Percentiles rank a stretch among this genome's conserved stretches.
Evolutionary conservation across 2,329 filamentous ascomycete genomes (phyloP).

Genomic region (Venturia oleaginea): DNA sequence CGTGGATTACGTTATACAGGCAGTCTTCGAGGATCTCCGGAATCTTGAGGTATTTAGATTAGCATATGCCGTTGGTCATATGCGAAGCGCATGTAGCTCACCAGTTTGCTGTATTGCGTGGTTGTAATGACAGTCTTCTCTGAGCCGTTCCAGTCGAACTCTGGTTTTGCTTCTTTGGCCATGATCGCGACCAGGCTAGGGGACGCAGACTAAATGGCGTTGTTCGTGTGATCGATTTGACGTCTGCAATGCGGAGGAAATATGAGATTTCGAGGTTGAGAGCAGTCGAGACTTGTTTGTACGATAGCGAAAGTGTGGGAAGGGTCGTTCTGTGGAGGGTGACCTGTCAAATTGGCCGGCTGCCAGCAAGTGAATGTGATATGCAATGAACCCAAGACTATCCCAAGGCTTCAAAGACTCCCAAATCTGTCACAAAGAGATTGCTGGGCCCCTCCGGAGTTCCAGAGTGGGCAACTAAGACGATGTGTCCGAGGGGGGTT

Average conservation of each 20-base stretch:
- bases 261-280: too few species aligned
- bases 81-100: not conserved
- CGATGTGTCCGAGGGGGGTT: not conserved
- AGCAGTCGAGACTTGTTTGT: not conserved
- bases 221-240: not conserved
- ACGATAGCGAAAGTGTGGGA: not conserved
- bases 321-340: not conserved
- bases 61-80: not conserved
- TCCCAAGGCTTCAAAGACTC: not conserved
- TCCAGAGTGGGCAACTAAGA: not conserved
- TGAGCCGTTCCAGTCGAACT: not conserved
- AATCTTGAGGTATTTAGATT: constrained; percentile 3
- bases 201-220: not conserved
- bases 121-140: not conserved
- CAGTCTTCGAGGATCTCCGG: constrained; percentile 58
- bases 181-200: not conserved
- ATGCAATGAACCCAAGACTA: not conserved
- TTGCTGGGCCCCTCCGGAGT: not conserved
- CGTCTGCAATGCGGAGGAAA: not conserved
- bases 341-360: not conserved
- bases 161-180: not conserved
- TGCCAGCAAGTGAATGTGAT: not conserved
- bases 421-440: not conserved
- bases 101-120: not conserved
- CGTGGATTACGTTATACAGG: constrained; percentile 67